Evolutionary conservation across 495 filamentous ascomycete species (phyloP), one percentile per base, ranked within the genome.

Genomic region (Arthonia radiata): DNA sequence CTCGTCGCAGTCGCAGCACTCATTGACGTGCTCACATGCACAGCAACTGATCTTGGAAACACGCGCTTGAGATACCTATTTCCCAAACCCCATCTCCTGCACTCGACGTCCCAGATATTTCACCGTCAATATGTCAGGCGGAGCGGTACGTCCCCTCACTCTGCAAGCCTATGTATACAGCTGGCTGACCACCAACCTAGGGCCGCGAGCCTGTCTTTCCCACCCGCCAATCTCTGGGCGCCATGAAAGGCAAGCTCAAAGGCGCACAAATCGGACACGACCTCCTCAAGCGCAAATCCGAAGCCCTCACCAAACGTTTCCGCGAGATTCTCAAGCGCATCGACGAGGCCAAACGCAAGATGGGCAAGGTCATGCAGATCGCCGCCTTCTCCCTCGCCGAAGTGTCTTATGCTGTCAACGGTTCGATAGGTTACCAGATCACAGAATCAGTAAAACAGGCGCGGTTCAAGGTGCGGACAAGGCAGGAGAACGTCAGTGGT

Each of bases 181-280:
- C 11, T 30, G 11, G 22, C 23, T 32, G 23, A 47, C 25, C 30
- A 19, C 11, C 25, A 25, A 17, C 16, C 24, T 30, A 81, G 76
- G 74, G 77, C 42, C 56, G 77, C 43, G 86, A 99, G 54, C 59
- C 82, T 43, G 86, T 99, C 58, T 99, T 99, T 55, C 77, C 86
- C 36, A 99, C 86, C 40, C 76, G 86, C 42, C 86, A 99, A 62
- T 90, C 81, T 34, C 54, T 99, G 44, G 80, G 77, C 36, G 50
- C 82, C 41, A 99, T 99, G 89, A 94, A 99, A 54, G 67, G 69
- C 34, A 99, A 99, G 64, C 67, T 99, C 40, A 99, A 99, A 55
- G 86, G 86, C 24, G 86, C 86, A 5, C 49, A 53, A 30, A 48
- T 61, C 14, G 79, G 79, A 13, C 79, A 90, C 54, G 80, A 57